Conservation (phyloP, 306 rosid genomes). For the Mimosa pudica region DNA sequence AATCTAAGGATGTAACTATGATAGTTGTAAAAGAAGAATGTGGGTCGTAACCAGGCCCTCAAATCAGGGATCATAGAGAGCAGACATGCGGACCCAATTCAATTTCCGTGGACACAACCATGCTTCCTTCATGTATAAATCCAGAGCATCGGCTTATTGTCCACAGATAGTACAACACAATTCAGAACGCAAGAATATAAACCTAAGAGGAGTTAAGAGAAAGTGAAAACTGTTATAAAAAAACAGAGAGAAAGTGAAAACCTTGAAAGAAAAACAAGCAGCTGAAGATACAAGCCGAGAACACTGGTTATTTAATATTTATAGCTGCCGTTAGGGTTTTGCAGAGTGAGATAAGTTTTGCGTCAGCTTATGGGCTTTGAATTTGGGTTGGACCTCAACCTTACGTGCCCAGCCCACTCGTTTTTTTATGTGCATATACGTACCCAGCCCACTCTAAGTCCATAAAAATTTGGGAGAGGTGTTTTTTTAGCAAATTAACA, state of each 20-base stretch:
- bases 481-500: too few species aligned
- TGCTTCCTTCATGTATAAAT: conserved; percentile 70
- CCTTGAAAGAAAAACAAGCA: not conserved
- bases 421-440: too few species aligned
- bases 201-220: not conserved
- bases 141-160: conserved; percentile 99
- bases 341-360: not conserved
- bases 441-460: too few species aligned
- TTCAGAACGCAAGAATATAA: not conserved
- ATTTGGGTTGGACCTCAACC: not conserved
- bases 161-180: conserved; percentile 45
- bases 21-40: conserved; percentile 27
- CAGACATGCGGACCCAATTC: conserved; percentile 84
- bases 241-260: not conserved
- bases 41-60: conserved; percentile 96
- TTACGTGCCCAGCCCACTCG: not conserved
- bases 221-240: not conserved
- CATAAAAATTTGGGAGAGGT: too few species aligned
- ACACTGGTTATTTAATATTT: not conserved
- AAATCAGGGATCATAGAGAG: conserved; percentile 78
- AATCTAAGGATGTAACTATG: not conserved
- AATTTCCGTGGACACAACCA: conserved; percentile 85
- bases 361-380: not conserved
- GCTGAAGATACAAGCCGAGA: not conserved
- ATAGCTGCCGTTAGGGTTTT: conserved; percentile 35